Base-by-base conservation (phyloP, 2,329 filamentous ascomycete genomes). In the Alternaria sp. region DNA sequence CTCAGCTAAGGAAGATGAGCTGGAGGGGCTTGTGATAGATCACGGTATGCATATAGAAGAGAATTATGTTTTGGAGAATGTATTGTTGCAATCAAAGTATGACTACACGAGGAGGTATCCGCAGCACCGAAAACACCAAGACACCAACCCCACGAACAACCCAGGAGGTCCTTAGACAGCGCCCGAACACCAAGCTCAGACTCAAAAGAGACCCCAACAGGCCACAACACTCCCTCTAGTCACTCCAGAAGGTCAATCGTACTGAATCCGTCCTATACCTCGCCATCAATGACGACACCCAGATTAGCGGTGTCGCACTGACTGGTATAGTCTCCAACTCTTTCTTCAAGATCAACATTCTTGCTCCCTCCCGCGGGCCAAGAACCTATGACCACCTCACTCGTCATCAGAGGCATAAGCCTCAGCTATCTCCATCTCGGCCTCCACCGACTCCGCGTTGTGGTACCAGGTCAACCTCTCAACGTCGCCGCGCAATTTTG, bases 1-100 rank as follows among this genome's bases (percentile, higher is more conserved):
- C 77, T 50, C 73, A 62, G 43, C 61, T 83, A 51, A 63, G 72
- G 57, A 61, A 58, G 5, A 68, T 71, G 68, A 73, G 68, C 55
- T 69, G 65, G 43, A 66, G 61, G 8, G 72, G 68, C 5, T 43
- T 63, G 46, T 12, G 23, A n/a, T 45, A 28, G 53, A 46, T 28
- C 25, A 13, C 21, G 5, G 7, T 6, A 28, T 21, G n/a, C n/a
- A 21, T 45, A 4, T 11, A 45, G 43, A 45, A 21, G 43, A 21
- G 3, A 12, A 2, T 7, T 4, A 13, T 21, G 49, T 19, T 30
- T 13, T 15, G 28, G 7, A 23, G 23, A 8, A 36, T 11, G 8
- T n/a, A 7, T 52, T 23, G 36, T 52, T 52, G 19, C 28, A 25
- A 40, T 19, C 15, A 52, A 23, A 52, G 17, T 52, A 52, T 40